Evolutionary conservation across 345 rosid genomes (phyloP), one percentile per base, ranked within the genome.

Genomic region (Lepidium didymum): DNA sequence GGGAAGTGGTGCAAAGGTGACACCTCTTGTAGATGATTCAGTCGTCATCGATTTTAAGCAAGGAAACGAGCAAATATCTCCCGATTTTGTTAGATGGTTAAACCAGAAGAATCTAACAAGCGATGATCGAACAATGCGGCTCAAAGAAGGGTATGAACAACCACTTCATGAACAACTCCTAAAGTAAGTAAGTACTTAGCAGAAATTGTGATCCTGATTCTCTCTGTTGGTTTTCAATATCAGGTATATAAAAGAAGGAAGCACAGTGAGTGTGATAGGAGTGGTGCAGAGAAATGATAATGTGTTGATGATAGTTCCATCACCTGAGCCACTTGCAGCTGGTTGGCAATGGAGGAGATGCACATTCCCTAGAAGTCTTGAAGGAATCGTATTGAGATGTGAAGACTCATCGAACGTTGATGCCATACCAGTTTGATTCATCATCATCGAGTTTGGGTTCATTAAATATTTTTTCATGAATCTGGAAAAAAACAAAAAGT

Each of bases 181-280:
- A 52, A 25, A 52, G 51, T 58, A 10, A 9, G 1, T 37, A 7
- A 25, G 41, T 8, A 25, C 19, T 31, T 14, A 63, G 16, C 40
- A 42, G 11, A 59, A 57, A 21, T 37, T 18, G 53, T 0, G 21
- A 15, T 67, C 35, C 11, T 52, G 57, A 67, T 33, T 53, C 19
- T 27, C 51, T 63, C 13, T 29, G 16, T 35, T 37, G 73, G 62
- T 42, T 60, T 27, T 42, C 25, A 13, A 50, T 56, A 64, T 25
- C 58, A 91, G 99, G 82, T 91, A 81, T 65, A 91, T 95, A 77
- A 95, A 95, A 83, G 98, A 95, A 84, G 99, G 99, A 59, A 95
- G 97, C 84, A 88, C 98, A 0, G 98, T 91, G 23, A 91, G 98
- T 62, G 92, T 95, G 69, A 86, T 95, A 82, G 98, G 98, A 50